Evolutionary conservation across 345 rosid species (phyloP).

Genomic region (Syzygium aromaticum): DNA sequence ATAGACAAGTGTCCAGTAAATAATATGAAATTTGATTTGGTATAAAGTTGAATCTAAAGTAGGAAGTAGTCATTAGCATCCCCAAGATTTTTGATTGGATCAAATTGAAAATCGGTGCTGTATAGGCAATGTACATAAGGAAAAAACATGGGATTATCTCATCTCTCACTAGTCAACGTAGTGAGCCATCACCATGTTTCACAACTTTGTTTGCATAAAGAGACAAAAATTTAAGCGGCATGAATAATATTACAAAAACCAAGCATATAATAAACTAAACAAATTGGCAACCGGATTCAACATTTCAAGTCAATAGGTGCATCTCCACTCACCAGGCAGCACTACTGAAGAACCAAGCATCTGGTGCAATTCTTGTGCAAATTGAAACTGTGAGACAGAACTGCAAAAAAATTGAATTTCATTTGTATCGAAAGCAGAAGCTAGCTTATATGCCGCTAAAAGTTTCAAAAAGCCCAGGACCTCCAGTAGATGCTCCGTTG

Average conservation of each 20-base stretch:
- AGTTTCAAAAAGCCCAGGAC: constrained; percentile 23
- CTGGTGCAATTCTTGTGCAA: constrained; percentile 9
- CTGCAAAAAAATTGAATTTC: constrained; percentile 14
- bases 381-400: constrained; percentile 5
- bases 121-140: neutral
- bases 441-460: constrained; percentile 26
- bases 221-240: neutral
- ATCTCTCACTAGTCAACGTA: neutral
- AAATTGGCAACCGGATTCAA: neutral
- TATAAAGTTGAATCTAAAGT: neutral
- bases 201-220: neutral
- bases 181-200: neutral
- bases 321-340: constrained; percentile 9
- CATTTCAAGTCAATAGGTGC: neutral
- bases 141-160: neutral
- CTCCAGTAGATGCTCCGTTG: constrained; percentile 17
- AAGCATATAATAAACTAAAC: neutral
- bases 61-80: neutral
- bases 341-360: constrained; percentile 19
- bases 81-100: neutral
- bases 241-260: neutral
- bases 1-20: neutral
- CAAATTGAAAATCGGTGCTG: neutral
- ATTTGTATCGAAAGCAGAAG: constrained; percentile 10
- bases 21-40: neutral